Percentiles rank a stretch among this genome's conserved stretches.
Conservation (phyloP, 495 filamentous ascomycete species). For the Hypoxylon fuscum region DNA sequence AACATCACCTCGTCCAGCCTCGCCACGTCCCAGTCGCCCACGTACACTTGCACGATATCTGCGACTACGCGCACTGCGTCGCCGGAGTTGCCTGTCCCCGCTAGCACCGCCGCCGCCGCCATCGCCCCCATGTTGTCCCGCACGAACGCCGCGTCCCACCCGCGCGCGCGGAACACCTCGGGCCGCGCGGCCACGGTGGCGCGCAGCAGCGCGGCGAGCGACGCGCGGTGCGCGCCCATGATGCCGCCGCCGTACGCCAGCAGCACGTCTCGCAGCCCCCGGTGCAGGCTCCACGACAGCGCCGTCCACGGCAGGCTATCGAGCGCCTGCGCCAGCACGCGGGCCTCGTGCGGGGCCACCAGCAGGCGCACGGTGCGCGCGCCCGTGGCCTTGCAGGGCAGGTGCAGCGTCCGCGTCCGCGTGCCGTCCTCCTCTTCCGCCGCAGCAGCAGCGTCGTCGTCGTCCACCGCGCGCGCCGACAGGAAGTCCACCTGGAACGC, state of each 20-base stretch:
- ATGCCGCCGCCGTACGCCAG: constrained; percentile 40
- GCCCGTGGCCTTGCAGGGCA: constrained; percentile 11
- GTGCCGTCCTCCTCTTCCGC: neutral
- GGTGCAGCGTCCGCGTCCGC: constrained; percentile 15
- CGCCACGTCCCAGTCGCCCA: constrained; percentile 12
- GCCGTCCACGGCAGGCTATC: constrained; percentile 48
- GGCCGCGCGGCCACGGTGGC: constrained; percentile 13
- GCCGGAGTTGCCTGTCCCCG: constrained; percentile 45
- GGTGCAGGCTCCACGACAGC: constrained; percentile 50
- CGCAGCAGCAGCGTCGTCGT: too few relatives aligned
- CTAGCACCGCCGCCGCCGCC: constrained; percentile 40
- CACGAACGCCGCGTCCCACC: constrained; percentile 44
- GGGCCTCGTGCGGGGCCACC: constrained; percentile 31
- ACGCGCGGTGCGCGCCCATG: constrained; percentile 41
- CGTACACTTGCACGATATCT: constrained; percentile 22
- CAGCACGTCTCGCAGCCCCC: constrained; percentile 46
- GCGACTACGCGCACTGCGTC: constrained; percentile 46
- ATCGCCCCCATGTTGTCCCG: constrained; percentile 41
- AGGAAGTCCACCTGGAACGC: constrained; percentile 48
- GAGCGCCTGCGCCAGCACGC: constrained; percentile 32
- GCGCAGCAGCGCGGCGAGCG: constrained; percentile 35
- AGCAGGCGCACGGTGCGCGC: constrained; percentile 14
- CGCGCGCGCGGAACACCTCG: constrained; percentile 29
- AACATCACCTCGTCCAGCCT: constrained; percentile 33
- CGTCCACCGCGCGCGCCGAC: constrained; percentile 16